Evolutionary conservation across 352 stramenopile species (phyloP), one percentile per base, ranked within the genome.

Genomic region (Pythium monospermum): DNA sequence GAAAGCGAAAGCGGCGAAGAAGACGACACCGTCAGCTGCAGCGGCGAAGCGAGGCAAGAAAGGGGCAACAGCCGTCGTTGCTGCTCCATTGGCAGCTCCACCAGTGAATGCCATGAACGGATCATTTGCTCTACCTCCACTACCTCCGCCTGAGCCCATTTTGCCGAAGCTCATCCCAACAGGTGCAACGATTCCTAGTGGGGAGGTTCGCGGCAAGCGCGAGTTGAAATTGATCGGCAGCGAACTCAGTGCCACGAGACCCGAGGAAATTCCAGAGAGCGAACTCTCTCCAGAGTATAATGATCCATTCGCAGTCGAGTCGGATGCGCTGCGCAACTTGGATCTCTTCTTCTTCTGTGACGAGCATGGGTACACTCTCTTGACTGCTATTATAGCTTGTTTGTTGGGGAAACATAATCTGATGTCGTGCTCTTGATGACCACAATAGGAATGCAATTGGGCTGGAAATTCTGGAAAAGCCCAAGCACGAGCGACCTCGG

Each of bases 321-420:
- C 66, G 30, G 83, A 93, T 48, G 71, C 70, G 4, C 57, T 93
- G 37, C 83, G 83, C 4, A 85, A 85, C 47, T 66, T 93, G 25
- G 83, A 93, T 32, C 56, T 89, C 59, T 93, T 93, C 37, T 93
- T 86, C 68, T 93, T 93, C 45, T 93, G 83, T 35, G 83, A 93
- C 37, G 77, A 93, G 43, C 61, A 85, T 57, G 83, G 83, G 83
- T 91, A 69, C 37, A 77, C 69, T 25, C 33, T 28, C 1, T 16
- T 33, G 5, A 12, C n/a, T 19, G 22, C 21, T 47, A 37, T 22
- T 48, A 41, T 19, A 46, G 33, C 49, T 44, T 49, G 52, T 42
- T 10, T 43, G 8, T 51, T 27, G 26, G 6, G 41, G 30, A 25
- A 4, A 4, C 16, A 32, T 3, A 38, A 18, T 53, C 19, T 44